Base-by-base conservation (phyloP, 441 rosid genomes). In the Jatropha podagrica region DNA sequence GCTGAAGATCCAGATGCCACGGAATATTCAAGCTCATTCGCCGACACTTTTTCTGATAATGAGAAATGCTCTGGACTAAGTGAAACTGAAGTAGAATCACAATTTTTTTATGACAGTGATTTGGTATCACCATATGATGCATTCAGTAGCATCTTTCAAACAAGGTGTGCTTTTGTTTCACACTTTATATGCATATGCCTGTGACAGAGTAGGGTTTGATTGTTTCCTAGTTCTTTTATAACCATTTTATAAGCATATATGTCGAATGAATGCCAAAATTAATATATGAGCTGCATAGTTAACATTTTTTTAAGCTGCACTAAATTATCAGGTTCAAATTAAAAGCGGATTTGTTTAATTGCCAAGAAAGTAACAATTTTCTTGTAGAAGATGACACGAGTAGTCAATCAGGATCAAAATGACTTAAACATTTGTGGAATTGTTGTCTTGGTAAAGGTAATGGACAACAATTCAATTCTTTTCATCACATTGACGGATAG, bases 21-120 rank as follows among this genome's bases (percentile, higher is more conserved):
- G 44, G 98, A 96, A 77, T 88, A 83, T 79, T 93, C 98, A 75
- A 93, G 98, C 85, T 95, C 99, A 62, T 96, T 96, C 84, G 95
- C 88, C 0, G 82, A 92, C 81, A 90, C 91, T 61, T 63, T 72
- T 44, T 89, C 97, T 17, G 91, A 86, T 67, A 78, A 79, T 5
- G 89, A 83, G 71, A 86, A 80, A 77, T 84, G 79, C 69, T 82
- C 87, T 40, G 96, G 85, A 65, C 66, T 86, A 59, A 85, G 84
- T 65, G 97, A 86, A 73, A 90, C 90, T 76, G 98, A 92, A 79
- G 97, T 91, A 2, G 97, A 93, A 76, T 91, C 97, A 41, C 90
- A 87, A 73, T 92, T 86, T 78, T 81, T 85, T 63, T 87, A 84
- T 71, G 92, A 88, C 74, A 82, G 76, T 60, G 86, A 80, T 80